Evolutionary conservation across 768 basidiomycete genomes (phyloP).

Genomic region (Boletus huronensis): DNA sequence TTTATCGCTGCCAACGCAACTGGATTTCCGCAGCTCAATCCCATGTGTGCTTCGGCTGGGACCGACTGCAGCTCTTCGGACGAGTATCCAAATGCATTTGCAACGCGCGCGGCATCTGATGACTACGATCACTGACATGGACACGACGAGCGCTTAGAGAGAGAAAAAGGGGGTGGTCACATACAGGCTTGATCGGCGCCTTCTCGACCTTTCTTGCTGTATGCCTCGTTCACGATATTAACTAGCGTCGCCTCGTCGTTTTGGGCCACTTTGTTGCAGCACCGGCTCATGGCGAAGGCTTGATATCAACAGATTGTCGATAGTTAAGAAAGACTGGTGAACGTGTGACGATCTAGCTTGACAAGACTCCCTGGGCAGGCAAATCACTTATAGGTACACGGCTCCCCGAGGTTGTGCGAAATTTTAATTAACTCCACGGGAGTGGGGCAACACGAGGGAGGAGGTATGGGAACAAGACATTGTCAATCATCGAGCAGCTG

Average conservation of each 20-base stretch:
- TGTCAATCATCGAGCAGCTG: neutral
- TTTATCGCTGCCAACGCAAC: constrained; percentile 44
- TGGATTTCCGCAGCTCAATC: constrained; percentile 55
- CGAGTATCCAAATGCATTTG: constrained; percentile 47
- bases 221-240: constrained; percentile 10
- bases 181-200: constrained; percentile 11
- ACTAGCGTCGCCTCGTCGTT: neutral
- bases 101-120: constrained; percentile 15
- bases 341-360: neutral
- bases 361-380: neutral
- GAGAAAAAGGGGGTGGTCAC: neutral
- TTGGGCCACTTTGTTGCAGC: neutral
- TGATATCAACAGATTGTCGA: neutral
- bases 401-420: neutral
- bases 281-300: constrained; percentile 2
- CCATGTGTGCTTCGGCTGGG: constrained; percentile 45
- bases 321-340: neutral
- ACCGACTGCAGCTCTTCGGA: constrained; percentile 40
- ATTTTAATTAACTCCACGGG: neutral
- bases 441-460: neutral
- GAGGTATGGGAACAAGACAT: neutral
- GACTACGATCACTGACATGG: neutral
- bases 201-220: constrained; percentile 9
- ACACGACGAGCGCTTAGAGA: neutral
- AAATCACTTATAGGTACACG: neutral